Conservation (phyloP, 495 filamentous ascomycete genomes). For the Rostrohypoxylon terebratum region DNA sequence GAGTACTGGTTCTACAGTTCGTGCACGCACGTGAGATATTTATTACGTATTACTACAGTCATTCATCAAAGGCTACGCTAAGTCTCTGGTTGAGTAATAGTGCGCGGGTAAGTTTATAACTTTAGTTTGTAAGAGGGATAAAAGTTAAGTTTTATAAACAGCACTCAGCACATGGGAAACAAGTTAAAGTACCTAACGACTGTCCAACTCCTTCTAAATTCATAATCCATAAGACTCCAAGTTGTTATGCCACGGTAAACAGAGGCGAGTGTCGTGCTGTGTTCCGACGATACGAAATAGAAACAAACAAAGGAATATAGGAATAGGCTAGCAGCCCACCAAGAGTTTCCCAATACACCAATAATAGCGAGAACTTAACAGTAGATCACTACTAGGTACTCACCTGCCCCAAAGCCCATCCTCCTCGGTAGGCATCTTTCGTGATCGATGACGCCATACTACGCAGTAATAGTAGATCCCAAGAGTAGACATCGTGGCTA, state of each 20-base stretch:
- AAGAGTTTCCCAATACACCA: too few species aligned
- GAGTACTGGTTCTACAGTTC: background rate
- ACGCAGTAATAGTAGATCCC: constrained; percentile 18
- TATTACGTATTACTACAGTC: background rate
- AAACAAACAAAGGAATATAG: background rate
- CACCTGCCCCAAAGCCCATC: background rate
- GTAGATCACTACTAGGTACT: background rate
- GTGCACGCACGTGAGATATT: background rate
- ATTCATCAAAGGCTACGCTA: background rate
- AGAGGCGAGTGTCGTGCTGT: background rate
- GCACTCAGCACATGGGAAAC: background rate
- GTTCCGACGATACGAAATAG: background rate
- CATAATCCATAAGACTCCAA: background rate
- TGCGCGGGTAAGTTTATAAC: too few species aligned
- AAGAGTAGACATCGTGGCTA: constrained; percentile 10
- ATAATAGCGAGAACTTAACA: background rate
- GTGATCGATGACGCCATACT: background rate
- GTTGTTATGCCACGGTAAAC: background rate
- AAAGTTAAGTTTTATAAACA: background rate
- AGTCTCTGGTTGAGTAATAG: background rate
- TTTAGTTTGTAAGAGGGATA: background rate
- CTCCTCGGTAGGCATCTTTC: background rate
- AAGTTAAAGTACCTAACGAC: background rate
- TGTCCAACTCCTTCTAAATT: background rate
- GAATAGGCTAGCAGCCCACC: background rate